These are phyloP conservation scores for Dichotomocladium elegans DNA, from an alignment of 371 early-diverging fungal species.

Conservation along the genomic window DNA sequence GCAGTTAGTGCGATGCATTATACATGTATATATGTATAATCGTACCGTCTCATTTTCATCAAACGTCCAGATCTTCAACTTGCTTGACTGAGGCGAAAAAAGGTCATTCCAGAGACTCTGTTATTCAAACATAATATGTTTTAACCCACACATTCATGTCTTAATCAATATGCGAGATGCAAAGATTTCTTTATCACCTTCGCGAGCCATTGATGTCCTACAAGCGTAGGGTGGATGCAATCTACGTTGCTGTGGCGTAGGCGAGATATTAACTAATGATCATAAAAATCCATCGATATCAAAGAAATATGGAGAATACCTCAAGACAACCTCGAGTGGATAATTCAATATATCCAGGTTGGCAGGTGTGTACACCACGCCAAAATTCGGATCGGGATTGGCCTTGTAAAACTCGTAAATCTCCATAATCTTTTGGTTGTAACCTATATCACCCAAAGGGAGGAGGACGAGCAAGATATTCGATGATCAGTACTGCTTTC, in stretches of 20 bases:
- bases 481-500: too few relatives aligned
- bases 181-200: slow-evolving; percentile 4
- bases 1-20: neutral
- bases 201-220: slow-evolving; percentile 14
- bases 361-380: slow-evolving; percentile 1
- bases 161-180: neutral
- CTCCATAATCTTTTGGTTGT: neutral
- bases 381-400: slow-evolving; percentile 1
- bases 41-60: slow-evolving; percentile 7
- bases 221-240: slow-evolving; percentile 13
- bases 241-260: slow-evolving; percentile 7
- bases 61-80: neutral
- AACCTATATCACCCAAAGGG: too few relatives aligned
- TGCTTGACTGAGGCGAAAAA: neutral
- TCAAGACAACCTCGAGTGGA: slow-evolving; percentile 1
- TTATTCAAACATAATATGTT: neutral
- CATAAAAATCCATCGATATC: neutral
- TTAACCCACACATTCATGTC: neutral
- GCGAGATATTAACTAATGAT: neutral
- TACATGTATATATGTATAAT: too few relatives aligned
- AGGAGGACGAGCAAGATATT: too few relatives aligned
- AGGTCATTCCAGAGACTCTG: slow-evolving; percentile 8
- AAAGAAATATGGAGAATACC: neutral
- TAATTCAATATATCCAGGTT: slow-evolving; percentile 2
- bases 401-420: slow-evolving; percentile 8